These are phyloP conservation scores for Penicillium flavigenum DNA, from an alignment of 495 filamentous ascomycete species.

Conservation along the genomic window DNA sequence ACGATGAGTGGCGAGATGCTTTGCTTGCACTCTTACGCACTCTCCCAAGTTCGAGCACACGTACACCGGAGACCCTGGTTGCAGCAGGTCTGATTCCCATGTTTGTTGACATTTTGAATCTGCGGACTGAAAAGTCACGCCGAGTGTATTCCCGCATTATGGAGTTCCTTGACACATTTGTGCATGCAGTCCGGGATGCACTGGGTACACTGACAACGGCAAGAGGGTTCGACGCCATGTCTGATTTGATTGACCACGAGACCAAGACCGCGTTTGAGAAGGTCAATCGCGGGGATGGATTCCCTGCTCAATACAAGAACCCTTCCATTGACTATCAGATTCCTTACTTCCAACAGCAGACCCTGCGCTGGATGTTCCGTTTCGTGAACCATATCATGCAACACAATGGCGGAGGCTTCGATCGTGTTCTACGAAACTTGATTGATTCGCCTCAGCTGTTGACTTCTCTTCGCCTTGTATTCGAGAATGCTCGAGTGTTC, in stretches of 20 bases:
- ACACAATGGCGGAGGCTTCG: conserved; percentile 78
- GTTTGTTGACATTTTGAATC: conserved; percentile 82
- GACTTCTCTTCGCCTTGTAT: conserved; percentile 73
- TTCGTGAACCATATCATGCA: conserved; percentile 95
- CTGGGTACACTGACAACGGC: conserved; percentile 75
- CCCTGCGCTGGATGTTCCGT: conserved; percentile 88
- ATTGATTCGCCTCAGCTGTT: conserved; percentile 89
- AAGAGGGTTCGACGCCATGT: conserved; percentile 81
- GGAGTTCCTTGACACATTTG: conserved; percentile 79
- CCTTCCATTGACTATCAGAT: conserved; percentile 87
- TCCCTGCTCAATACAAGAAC: conserved; percentile 73
- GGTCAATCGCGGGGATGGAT: conserved; percentile 65
- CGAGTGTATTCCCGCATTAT: conserved; percentile 78
- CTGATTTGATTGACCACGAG: conserved; percentile 77
- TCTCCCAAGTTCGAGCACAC: conserved; percentile 65
- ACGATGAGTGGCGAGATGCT: conserved; percentile 85
- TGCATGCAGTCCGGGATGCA: conserved; percentile 77
- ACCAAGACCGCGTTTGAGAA: conserved; percentile 68
- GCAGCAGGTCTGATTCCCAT: conserved; percentile 84
- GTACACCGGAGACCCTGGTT: conserved; percentile 72
- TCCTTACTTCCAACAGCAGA: conserved; percentile 87
- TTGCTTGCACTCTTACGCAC: conserved; percentile 78
- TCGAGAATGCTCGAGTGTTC: conserved; percentile 72
- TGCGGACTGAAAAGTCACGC: conserved; percentile 79
- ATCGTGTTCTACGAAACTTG: conserved; percentile 85